Conservation (phyloP, 2,329 filamentous ascomycete species). For the Paracoccidioides lutzii region DNA sequence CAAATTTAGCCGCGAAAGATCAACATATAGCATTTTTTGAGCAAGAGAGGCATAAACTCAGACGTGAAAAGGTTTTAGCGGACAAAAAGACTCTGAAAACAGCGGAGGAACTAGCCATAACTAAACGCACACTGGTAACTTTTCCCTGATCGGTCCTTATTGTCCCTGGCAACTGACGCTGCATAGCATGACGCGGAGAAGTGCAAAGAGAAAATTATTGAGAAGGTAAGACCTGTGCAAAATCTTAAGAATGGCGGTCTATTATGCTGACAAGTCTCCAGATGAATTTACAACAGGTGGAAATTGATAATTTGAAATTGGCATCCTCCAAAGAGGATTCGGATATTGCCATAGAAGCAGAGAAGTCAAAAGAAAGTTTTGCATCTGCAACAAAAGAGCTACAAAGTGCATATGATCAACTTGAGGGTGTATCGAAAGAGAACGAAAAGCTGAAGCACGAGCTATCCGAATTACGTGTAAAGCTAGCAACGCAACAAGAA, state of each 20-base stretch:
- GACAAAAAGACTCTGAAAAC: conserved; percentile 12
- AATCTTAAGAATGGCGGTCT: background rate
- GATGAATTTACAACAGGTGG: conserved; percentile 5
- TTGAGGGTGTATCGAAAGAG: conserved; percentile 10
- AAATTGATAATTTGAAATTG: conserved; percentile 14
- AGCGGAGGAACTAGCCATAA: conserved; percentile 13
- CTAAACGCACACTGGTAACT: conserved; percentile 18
- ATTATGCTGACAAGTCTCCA: background rate
- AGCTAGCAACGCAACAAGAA: conserved; percentile 1
- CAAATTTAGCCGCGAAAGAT: conserved; percentile 18
- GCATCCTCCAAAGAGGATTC: conserved; percentile 10
- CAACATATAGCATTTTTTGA: conserved; percentile 20
- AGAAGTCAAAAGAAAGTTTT: conserved; percentile 14
- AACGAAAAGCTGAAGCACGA: conserved; percentile 10
- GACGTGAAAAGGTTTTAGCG: conserved; percentile 16
- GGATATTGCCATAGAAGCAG: conserved; percentile 12
- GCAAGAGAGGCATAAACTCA: conserved; percentile 16
- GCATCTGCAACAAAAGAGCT: background rate
- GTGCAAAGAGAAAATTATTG: background rate
- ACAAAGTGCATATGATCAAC: background rate
- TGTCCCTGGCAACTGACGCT: background rate
- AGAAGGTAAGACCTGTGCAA: conserved; percentile 4
- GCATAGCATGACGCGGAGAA: background rate
- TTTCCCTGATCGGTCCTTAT: background rate
- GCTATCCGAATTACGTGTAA: conserved; percentile 4